Evolutionary conservation across 2,329 filamentous ascomycete species (phyloP), one percentile per base, ranked within the genome.

Genomic region (Geosmithia flava): DNA sequence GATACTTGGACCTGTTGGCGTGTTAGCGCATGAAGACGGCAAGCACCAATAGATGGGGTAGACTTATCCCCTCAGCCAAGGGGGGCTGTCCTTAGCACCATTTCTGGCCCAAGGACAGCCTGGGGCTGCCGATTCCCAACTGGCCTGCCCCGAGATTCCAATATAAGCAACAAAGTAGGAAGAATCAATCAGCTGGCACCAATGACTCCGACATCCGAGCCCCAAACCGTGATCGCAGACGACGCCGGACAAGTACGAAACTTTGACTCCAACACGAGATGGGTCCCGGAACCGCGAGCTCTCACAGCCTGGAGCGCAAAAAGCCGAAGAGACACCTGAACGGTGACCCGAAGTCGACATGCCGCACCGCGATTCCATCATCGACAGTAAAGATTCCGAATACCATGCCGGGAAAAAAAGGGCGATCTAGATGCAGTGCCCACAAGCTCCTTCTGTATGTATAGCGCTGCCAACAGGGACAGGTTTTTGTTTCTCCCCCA

Each of bases 201-300:
- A 37, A 37, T 13, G 33, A 37, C 33, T 13, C 13, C 33, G 15
- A 16, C 33, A 13, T 37, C 33, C 33, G 33, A 11, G 33, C 15
- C 33, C 15, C 33, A 13, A 16, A 11, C 33, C 33, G 13, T 37
- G 33, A 16, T 37, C 11, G 33, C 42, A 13, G 19, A 17, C 37
- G 59, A 44, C 47, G 53, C 70, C 76, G 71, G 87, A 91, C 86
- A 90, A 91, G 87, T 77, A 75, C 87, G 72, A 88, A 81, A 73
- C 87, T 89, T 88, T 94, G 87, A 94, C 83, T 72, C 85, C 85
- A 88, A 89, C 85, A 78, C 83, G 63, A 80, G 85, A 88, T 87
- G 88, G 85, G 86, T 88, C 87, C 87, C 75, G 68, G 66, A 56
- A 20, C 10, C 40, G 16, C 30, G 20, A 40, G 53, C 68, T 37